Evolutionary conservation across 1,284 basidiomycete genomes (phyloP).

Genomic region (Cryptococcus sp.): DNA sequence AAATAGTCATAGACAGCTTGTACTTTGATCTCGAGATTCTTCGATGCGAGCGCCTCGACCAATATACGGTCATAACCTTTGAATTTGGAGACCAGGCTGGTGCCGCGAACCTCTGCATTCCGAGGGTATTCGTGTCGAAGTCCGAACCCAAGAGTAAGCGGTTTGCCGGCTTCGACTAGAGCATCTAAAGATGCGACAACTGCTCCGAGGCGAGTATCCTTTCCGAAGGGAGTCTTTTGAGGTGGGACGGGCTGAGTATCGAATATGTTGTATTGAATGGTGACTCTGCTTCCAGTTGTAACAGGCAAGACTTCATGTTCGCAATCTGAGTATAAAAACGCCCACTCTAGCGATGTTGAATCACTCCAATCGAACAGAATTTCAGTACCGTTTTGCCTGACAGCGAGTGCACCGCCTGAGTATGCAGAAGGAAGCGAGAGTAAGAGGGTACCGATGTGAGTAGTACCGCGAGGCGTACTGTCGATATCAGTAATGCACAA

Average conservation of each 20-base stretch:
- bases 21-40: neutral
- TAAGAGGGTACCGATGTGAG: neutral
- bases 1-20: neutral
- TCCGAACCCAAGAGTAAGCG: neutral
- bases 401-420: neutral
- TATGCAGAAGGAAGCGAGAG: neutral
- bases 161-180: neutral
- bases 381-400: neutral
- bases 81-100: neutral
- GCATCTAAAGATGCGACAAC: neutral
- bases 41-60: neutral
- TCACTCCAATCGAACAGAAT: neutral
- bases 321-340: neutral
- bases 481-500: neutral
- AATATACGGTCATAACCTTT: neutral
- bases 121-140: neutral
- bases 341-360: neutral
- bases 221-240: neutral
- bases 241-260: neutral
- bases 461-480: neutral
- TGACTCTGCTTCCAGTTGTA: neutral
- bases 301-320: neutral
- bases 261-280: neutral
- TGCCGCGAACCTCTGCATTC: neutral
- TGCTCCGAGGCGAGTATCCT: neutral